Percentiles rank a stretch among this genome's conserved stretches.
Evolutionary conservation across 1,284 basidiomycete genomes (phyloP).

Genomic region (Pisolithus thermaeus): DNA sequence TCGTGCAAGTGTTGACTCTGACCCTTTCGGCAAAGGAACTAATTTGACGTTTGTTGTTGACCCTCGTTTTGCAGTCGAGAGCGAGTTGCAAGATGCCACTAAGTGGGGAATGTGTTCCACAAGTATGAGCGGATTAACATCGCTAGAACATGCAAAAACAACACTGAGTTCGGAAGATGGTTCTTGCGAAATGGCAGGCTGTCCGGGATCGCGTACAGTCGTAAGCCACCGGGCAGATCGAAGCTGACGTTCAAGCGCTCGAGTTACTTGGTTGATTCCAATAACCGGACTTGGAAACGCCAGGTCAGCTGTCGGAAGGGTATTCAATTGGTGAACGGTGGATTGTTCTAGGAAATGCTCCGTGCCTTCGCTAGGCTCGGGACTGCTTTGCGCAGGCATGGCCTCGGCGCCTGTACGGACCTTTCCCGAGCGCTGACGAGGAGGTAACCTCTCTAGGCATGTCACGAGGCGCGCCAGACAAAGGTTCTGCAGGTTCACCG

Average conservation of each 20-base stretch:
- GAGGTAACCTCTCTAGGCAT: slow-evolving; percentile 32
- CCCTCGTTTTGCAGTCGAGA: slow-evolving; percentile 9
- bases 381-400: too few relatives aligned
- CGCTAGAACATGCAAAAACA: slow-evolving; percentile 66
- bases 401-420: too few relatives aligned
- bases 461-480: slow-evolving; percentile 46
- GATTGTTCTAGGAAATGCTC: too few relatives aligned
- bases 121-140: slow-evolving; percentile 66
- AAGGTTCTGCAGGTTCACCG: slow-evolving; percentile 55
- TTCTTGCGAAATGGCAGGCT: slow-evolving; percentile 4
- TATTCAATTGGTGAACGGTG: too few relatives aligned
- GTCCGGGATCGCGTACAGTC: slow-evolving; percentile 8
- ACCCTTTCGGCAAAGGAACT: slow-evolving; percentile 65
- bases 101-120: slow-evolving; percentile 69
- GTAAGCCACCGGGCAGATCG: slow-evolving; percentile 28
- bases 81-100: slow-evolving; percentile 66
- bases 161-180: slow-evolving; percentile 29
- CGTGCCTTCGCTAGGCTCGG: too few relatives aligned
- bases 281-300: slow-evolving; percentile 30
- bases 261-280: slow-evolving; percentile 81
- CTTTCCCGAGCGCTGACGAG: slow-evolving; percentile 7
- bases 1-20: slow-evolving; percentile 61
- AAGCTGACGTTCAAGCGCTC: slow-evolving; percentile 60
- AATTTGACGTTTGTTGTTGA: slow-evolving; percentile 41
- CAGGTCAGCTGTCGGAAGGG: neutral